These are phyloP conservation scores for Bipolaris victoriae DNA, from an alignment of 2,329 filamentous ascomycete genomes.

Conservation along the genomic window DNA sequence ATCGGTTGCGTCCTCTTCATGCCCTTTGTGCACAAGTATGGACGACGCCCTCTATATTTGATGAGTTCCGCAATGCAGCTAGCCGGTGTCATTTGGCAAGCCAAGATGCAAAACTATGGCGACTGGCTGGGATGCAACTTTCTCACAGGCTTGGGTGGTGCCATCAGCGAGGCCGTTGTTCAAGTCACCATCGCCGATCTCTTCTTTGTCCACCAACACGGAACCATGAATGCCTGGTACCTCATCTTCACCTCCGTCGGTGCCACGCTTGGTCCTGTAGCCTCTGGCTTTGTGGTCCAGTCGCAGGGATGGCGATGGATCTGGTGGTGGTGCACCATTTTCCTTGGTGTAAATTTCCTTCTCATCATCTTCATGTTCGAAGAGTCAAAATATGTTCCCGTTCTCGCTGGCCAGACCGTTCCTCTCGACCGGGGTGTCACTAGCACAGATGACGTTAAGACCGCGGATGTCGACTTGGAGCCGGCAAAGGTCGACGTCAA, in stretches of 20 bases:
- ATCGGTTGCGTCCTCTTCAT: conserved; percentile 54
- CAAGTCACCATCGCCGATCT: conserved; percentile 58
- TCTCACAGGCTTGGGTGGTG: conserved; percentile 53
- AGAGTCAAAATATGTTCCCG: conserved; percentile 32
- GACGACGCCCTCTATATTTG: conserved; percentile 55
- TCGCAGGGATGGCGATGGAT: conserved; percentile 59
- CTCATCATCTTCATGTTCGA: conserved; percentile 55
- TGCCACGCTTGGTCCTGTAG: conserved; percentile 49
- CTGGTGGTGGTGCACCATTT: conserved; percentile 57
- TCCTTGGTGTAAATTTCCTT: conserved; percentile 49
- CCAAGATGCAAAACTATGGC: conserved; percentile 49
- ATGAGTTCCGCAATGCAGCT: conserved; percentile 51
- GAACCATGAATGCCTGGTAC: conserved; percentile 57
- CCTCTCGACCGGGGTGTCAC: background rate
- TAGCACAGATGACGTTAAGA: background rate
- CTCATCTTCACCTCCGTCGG: conserved; percentile 47
- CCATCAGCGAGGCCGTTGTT: conserved; percentile 53
- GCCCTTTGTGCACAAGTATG: conserved; percentile 56
- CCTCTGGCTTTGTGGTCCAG: conserved; percentile 51
- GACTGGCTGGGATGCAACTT: conserved; percentile 56
- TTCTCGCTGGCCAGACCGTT: conserved; percentile 15
- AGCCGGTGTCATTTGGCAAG: conserved; percentile 52
- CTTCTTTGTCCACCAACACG: conserved; percentile 58
- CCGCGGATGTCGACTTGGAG: background rate
- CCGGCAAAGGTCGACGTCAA: conserved; percentile 8